A percentile compares a stretch with the other conserved stretches of the same genome.
Evolutionary conservation across 2,329 filamentous ascomycete species (phyloP).

Genomic region (Monascus ruber): DNA sequence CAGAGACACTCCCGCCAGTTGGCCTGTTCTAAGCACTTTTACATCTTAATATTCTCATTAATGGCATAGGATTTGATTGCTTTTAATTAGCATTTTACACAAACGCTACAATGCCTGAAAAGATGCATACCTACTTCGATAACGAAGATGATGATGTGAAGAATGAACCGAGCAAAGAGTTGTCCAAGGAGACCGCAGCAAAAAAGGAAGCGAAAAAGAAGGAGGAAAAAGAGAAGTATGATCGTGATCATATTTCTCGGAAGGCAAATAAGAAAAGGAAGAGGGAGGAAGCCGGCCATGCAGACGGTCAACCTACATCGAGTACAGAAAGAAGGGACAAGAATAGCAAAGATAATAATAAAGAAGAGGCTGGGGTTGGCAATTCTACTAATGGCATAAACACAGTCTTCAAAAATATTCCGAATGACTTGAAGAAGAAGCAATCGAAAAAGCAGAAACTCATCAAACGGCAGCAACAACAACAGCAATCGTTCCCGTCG

Average conservation of each 20-base stretch:
- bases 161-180: constrained; percentile 3
- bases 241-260: not conserved
- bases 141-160: constrained; percentile 17
- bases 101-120: constrained; percentile 29
- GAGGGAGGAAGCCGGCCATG: not conserved
- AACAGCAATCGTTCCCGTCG: constrained; percentile 14
- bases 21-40: too few species aligned
- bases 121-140: constrained; percentile 29
- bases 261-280: not conserved
- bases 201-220: not conserved
- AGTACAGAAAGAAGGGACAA: not conserved
- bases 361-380: not conserved
- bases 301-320: not conserved
- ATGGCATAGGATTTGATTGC: too few species aligned
- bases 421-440: not conserved
- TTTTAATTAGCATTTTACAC: not conserved
- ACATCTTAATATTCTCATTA: too few species aligned
- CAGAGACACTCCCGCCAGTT: too few species aligned
- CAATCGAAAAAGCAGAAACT: not conserved
- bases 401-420: too few species aligned
- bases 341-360: not conserved
- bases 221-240: constrained; percentile 2
- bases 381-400: too few species aligned
- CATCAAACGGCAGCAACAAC: constrained; percentile 1
- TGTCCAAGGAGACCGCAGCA: not conserved